Base-by-base conservation (phyloP, 1,284 basidiomycete genomes). In the Ustilago trichophora region DNA sequence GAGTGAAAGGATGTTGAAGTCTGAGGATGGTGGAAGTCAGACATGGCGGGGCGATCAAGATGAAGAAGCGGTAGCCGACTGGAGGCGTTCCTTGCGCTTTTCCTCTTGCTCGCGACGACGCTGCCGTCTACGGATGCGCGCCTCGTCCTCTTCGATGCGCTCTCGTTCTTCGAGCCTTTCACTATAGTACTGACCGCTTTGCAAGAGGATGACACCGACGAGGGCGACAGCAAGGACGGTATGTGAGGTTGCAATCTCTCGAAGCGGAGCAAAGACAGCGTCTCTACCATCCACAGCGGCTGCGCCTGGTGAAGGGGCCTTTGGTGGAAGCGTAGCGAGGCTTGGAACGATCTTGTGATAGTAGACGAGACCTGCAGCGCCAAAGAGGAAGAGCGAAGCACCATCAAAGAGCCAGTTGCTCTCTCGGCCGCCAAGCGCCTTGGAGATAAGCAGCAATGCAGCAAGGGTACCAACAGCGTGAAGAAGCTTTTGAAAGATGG, bases 321-420 rank as follows among this genome's bases (percentile, higher is more conserved):
- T 48, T 9, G 54, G 56, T 41, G 74, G 66, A 49, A 68, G 35
- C 9, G 58, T 58, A 1, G 65, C 44, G 3, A 68, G 65, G 26
- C 75, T 77, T 6, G 76, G 74, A 3, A 68, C 55, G 29, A 80
- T 68, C 51, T 76, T 75, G 49, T 72, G 73, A 40, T 72, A 65
- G 56, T 73, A 78, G 40, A 80, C 67, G 16, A 80, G 49, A 32
- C 64, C 73, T 0, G 62, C 59, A 12, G 79, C 73, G n/a, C 71
- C 71, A 25, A 80, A 76, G 33, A 80, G 73, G 64, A 80, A 81
- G 18, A 81, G 68, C 24, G 75, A 78, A 10, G 79, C 79, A 5
- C 79, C 79, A 29, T 81, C 79, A 42, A 81, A 81, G 29, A 81
- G 73, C 79, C 75, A 78, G 50, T 81, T 81, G 59, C 73, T 78